A percentile compares a stretch with the other conserved stretches of the same genome.
These are phyloP conservation scores for Eucalyptus cladocalyx DNA, from an alignment of 345 rosid species.

Conservation along the genomic window DNA sequence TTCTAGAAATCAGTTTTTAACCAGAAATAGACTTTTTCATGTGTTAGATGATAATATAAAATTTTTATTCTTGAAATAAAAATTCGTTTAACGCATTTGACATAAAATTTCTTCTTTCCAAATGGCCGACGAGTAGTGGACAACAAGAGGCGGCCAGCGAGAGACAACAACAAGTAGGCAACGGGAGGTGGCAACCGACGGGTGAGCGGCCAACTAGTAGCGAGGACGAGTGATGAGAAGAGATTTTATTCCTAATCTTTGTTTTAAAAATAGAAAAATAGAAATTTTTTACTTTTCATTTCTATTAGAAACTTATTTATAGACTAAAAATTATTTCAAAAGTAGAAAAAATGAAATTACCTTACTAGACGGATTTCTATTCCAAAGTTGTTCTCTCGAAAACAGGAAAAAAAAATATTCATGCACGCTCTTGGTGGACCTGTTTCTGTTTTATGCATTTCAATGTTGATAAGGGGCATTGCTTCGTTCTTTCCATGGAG, in stretches of 20 bases:
- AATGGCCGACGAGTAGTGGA: accelerated
- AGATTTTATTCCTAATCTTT: no score
- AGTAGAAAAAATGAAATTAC: no score
- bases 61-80: no score
- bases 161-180: accelerated
- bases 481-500: no score
- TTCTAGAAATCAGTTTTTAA: accelerated
- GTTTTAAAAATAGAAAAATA: no score
- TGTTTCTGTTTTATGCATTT: no score
- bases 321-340: accelerated
- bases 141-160: accelerated
- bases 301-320: no score
- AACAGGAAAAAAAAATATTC: no score
- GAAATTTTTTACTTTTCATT: no score
- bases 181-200: accelerated
- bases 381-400: no score
- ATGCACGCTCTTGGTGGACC: accelerated
- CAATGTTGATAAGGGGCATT: no score
- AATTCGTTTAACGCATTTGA: accelerated
- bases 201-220: accelerated
- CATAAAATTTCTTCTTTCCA: accelerated
- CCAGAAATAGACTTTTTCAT: accelerated
- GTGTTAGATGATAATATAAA: no score
- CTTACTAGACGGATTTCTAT: accelerated
- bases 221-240: accelerated